These are phyloP conservation scores for Cladophialophora bantiana DNA, from an alignment of 2,329 filamentous ascomycete genomes.

Conservation along the genomic window DNA sequence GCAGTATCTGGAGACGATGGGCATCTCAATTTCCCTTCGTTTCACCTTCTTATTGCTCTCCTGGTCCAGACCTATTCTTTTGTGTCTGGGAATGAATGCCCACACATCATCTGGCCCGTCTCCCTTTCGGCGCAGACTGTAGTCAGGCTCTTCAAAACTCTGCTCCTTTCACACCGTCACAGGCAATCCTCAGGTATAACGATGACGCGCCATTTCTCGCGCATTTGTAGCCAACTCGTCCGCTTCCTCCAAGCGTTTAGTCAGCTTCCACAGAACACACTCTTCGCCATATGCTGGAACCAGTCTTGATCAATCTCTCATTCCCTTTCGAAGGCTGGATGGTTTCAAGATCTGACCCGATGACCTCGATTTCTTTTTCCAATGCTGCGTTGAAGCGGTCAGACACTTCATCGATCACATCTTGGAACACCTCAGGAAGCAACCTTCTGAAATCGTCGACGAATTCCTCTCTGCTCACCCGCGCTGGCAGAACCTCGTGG, in stretches of 20 bases:
- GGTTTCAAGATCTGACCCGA: constrained; percentile 1
- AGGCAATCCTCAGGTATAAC: constrained; percentile 4
- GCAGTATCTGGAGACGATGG: too few relatives aligned
- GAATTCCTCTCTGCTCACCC: not conserved
- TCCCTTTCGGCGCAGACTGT: too few relatives aligned
- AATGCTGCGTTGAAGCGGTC: not conserved
- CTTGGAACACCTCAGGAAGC: not conserved
- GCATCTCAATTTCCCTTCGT: too few relatives aligned
- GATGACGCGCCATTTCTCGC: not conserved
- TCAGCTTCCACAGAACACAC: not conserved
- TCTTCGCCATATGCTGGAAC: not conserved
- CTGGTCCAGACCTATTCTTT: too few relatives aligned
- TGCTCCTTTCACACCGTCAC: not conserved
- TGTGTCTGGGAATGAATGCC: too few relatives aligned
- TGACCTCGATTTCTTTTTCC: not conserved
- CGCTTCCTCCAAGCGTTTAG: not conserved
- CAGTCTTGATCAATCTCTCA: not conserved
- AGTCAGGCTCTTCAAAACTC: not conserved
- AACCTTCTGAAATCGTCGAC: not conserved
- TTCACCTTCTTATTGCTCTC: too few relatives aligned
- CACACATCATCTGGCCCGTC: too few relatives aligned
- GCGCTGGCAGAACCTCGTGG: not conserved
- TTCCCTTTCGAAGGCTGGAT: not conserved
- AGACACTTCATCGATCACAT: not conserved
- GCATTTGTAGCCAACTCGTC: constrained; percentile 8